Evolutionary conservation across 805 yeast genomes (phyloP), one percentile per base, ranked within the genome.

Genomic region (Starmerella kuoi): DNA sequence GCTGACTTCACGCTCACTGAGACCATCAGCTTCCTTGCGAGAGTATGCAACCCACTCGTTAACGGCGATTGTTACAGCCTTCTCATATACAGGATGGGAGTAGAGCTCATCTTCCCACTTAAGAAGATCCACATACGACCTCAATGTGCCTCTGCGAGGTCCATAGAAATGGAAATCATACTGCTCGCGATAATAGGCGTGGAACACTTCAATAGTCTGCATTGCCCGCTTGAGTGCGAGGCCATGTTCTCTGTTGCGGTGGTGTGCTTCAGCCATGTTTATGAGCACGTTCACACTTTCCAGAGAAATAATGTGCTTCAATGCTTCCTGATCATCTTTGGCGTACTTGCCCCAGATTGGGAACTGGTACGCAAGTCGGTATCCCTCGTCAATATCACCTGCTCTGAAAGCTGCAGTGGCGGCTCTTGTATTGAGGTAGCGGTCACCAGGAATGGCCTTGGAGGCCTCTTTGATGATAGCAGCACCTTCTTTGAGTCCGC

Each of bases 151-250:
- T 53, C 80, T 76, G 62, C 95, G 74, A 69, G 83, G 74, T 58
- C 94, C 81, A 60, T 84, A 91, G 35, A 82, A 78, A 59, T 91
- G 97, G 77, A 88, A 91, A 60, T 91, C 99, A 49, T 80, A 70
- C 64, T 91, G 96, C 57, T 91, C 98, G 48, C 73, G 74, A 56
- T 68, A 73, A 62, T 76, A 86, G 40, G 76, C 80, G 34, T 74
- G 69, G 61, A 76, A 86, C 24, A 81, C 72, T 46, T 75, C 74
- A 38, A 75, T 65, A 35, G 86, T 69, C 2, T 84, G 77, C 32
- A 65, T 60, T 57, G 71, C 83, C 54, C 97, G 72, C 62, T 91
- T 91, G 48, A 86, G 63, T 0, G 96, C 76, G 50, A 91, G 62
- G 0, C 94, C 94, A 21, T 61, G 65, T 37, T 70, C 61, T 50